Percentiles rank a stretch among this genome's conserved stretches.
Conservation (phyloP, 225 moss, liverwort and hornwort species). For the Marchantia polymorpha region DNA sequence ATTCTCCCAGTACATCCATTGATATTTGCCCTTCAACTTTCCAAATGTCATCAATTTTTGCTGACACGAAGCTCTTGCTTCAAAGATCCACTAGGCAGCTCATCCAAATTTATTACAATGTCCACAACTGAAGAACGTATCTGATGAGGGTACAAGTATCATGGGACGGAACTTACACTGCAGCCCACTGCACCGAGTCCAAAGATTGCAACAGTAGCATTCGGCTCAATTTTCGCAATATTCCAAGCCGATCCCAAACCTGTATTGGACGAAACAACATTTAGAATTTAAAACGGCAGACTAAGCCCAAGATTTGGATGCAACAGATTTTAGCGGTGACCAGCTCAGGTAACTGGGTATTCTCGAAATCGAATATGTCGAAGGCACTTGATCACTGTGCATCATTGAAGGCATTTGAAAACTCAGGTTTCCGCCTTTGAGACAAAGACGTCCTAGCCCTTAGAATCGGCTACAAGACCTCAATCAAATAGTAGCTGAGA, state of each 20-base stretch:
- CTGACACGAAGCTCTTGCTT: neutral
- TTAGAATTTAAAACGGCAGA: neutral
- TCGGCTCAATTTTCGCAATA: conserved; percentile 65
- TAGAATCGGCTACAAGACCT: neutral
- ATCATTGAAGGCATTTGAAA: too few species aligned
- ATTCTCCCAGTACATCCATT: neutral
- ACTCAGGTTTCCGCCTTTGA: too few species aligned
- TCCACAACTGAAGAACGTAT: neutral
- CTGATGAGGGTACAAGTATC: neutral
- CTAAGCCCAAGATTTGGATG: neutral
- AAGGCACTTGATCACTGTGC: too few species aligned
- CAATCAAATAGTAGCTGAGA: neutral
- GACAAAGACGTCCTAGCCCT: neutral
- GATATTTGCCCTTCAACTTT: neutral
- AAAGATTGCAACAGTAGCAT: conserved; percentile 73
- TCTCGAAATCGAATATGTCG: too few species aligned
- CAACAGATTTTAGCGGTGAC: too few species aligned
- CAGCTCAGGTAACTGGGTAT: too few species aligned
- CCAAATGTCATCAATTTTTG: neutral
- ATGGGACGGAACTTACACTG: conserved; percentile 50
- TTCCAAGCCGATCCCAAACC: conserved; percentile 88
- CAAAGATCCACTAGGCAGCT: too few species aligned
- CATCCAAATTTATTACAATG: neutral
- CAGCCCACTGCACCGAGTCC: conserved; percentile 85
- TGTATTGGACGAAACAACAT: conserved; percentile 26